Evolutionary conservation across 177 flowering plant species (phyloP).

Genomic region (Tripterygium wilfordii): DNA sequence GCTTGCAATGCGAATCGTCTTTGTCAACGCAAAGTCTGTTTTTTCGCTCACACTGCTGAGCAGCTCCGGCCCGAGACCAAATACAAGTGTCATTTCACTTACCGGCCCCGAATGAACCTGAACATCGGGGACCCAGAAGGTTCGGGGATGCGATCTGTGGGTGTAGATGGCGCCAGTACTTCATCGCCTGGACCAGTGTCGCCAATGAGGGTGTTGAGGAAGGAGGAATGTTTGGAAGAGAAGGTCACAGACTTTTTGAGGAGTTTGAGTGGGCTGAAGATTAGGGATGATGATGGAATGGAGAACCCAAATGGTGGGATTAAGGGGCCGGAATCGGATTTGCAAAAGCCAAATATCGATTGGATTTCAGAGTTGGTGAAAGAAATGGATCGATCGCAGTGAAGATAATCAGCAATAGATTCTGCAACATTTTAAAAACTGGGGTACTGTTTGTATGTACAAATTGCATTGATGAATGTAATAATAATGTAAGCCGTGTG

Average conservation of each 20-base stretch:
- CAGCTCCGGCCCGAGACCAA: slow-evolving; percentile 36
- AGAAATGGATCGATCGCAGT: neutral
- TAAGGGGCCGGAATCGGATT: slow-evolving; percentile 8
- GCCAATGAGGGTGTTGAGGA: neutral
- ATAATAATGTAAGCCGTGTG: too few species aligned
- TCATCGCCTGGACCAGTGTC: neutral
- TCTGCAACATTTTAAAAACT: too few species aligned
- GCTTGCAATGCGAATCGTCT: slow-evolving; percentile 39
- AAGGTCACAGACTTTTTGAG: slow-evolving; percentile 7
- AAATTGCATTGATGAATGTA: too few species aligned
- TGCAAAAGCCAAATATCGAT: slow-evolving; percentile 15
- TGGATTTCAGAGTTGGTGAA: slow-evolving; percentile 25
- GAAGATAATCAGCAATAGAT: too few species aligned
- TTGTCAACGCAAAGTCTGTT: slow-evolving; percentile 57
- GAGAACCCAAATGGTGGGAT: neutral
- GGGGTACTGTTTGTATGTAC: too few species aligned
- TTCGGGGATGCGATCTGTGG: neutral
- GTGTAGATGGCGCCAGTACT: neutral
- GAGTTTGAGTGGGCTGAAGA: slow-evolving; percentile 14
- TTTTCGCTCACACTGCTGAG: slow-evolving; percentile 55
- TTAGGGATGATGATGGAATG: neutral
- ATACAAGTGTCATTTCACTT: neutral
- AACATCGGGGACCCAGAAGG: too few species aligned
- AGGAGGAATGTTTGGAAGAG: too few species aligned
- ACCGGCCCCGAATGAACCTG: neutral